These are phyloP conservation scores for Didymella exigua DNA, from an alignment of 2,329 filamentous ascomycete species.

Conservation along the genomic window DNA sequence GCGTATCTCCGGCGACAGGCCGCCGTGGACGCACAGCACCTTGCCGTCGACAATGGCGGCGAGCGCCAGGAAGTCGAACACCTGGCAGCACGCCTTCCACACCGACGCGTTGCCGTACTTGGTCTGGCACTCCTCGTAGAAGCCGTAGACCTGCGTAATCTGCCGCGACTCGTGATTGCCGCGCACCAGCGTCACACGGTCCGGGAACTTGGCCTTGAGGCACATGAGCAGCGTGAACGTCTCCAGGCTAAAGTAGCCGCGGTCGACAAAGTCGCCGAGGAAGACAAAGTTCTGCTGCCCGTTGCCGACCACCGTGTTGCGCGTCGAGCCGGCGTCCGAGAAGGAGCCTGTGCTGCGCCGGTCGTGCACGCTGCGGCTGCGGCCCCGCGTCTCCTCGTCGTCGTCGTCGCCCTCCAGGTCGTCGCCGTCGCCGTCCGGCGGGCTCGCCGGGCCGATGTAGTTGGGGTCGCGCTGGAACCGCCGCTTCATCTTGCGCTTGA, in stretches of 20 bases:
- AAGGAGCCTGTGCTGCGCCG: conserved; percentile 50
- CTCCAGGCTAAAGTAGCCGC: conserved; percentile 75
- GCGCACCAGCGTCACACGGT: conserved; percentile 73
- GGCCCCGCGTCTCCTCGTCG: conserved; percentile 56
- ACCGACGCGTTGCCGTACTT: conserved; percentile 99
- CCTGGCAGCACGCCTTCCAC: conserved; percentile 98
- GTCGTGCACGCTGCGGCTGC: conserved; percentile 51
- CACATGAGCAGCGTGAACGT: conserved; percentile 75
- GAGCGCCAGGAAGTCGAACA: conserved; percentile 97
- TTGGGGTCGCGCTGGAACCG: conserved; percentile 57
- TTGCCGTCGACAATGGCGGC: conserved; percentile 98
- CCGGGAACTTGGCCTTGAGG: conserved; percentile 75
- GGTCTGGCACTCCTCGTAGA: conserved; percentile 98
- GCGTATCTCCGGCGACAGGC: conserved; percentile 94
- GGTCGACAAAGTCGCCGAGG: conserved; percentile 72
- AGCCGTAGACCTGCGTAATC: conserved; percentile 98
- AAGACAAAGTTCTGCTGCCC: conserved; percentile 74
- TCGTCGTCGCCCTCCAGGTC: conserved; percentile 51
- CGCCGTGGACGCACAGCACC: conserved; percentile 98
- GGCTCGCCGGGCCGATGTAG: conserved; percentile 59
- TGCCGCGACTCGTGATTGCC: conserved; percentile 97
- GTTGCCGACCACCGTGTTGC: conserved; percentile 54
- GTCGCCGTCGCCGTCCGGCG: conserved; percentile 57
- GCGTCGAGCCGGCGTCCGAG: conserved; percentile 47
- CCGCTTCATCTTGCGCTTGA: conserved; percentile 80